A percentile compares a stretch with the other conserved stretches of the same genome.
These are phyloP conservation scores for Yarrowia deformans DNA, from an alignment of 805 yeast species.

Conservation along the genomic window DNA sequence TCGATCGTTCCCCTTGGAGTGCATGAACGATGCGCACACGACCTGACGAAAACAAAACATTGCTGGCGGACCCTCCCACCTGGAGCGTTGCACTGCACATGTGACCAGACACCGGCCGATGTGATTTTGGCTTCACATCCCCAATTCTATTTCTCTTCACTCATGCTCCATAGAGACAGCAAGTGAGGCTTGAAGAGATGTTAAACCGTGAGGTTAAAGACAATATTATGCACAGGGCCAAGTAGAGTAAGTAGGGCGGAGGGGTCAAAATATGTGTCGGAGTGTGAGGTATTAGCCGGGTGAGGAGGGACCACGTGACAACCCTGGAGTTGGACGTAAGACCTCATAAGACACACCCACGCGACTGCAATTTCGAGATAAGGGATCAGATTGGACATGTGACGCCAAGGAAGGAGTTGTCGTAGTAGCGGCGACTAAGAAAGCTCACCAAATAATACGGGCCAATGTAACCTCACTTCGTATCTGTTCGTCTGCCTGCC, in stretches of 20 bases:
- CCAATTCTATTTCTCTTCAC: conserved; percentile 7
- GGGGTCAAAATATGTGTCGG: not conserved
- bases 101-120: conserved; percentile 6
- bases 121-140: conserved; percentile 3
- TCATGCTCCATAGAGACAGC: conserved; percentile 23
- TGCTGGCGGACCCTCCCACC: not conserved
- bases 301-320: not conserved
- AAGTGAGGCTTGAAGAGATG: conserved; percentile 32
- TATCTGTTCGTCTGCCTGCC: not conserved
- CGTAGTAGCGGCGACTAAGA: too few relatives aligned
- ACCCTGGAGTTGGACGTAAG: not conserved
- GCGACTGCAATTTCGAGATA: not conserved
- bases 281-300: conserved; percentile 9
- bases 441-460: too few relatives aligned
- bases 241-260: conserved; percentile 11
- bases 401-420: too few relatives aligned
- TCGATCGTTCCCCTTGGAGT: not conserved
- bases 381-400: too few relatives aligned
- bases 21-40: conserved; percentile 32
- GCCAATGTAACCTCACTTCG: too few relatives aligned
- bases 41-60: conserved; percentile 15
- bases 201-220: conserved; percentile 32
- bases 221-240: too few relatives aligned
- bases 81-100: not conserved
- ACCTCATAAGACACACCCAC: not conserved